Base-by-base conservation (phyloP, 805 yeast species). In the Candida sonorensis region DNA sequence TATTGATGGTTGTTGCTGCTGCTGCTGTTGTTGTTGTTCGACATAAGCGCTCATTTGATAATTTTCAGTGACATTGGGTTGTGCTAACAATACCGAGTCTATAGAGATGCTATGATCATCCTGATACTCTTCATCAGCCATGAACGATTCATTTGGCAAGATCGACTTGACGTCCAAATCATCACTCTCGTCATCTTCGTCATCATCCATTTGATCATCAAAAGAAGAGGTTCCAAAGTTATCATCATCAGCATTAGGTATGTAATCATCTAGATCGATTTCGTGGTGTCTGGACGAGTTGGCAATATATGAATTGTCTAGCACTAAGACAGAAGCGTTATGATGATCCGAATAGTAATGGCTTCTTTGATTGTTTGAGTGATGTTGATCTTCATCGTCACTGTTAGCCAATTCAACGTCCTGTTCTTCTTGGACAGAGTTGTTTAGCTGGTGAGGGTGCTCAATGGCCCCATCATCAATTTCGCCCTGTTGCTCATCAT, bases 251-350 rank as follows among this genome's bases (percentile, higher is more conserved):
- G 64, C 66, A 36, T 66, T 60, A 1, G 67, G 63, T 4, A 71
- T 45, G 3, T 62, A 61, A 5, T 66, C 75, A 50, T 75, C 80
- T 28, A 68, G 47, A 42, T 71, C 69, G 21, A 39, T 31, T 22
- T 45, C 58, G 3, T 15, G 26, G 26, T 20, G 31, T n/a, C n/a
- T n/a, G n/a, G n/a, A n/a, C n/a, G n/a, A n/a, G n/a, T n/a, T n/a
- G n/a, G 15, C 11, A 6, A 10, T 26, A 16, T 16, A 8, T 10
- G 49, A 15, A 17, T 28, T 29, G 8, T 28, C 23, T 4, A 21
- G 10, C 15, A n/a, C 14, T 10, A 23, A 10, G 5, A 16, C 14
- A 9, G 16, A 23, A 7, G 26, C 10, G 13, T 23, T n/a, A 5
- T 15, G n/a, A n/a, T n/a, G n/a, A n/a, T n/a, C n/a, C n/a, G n/a